Evolutionary conservation across 2,329 filamentous ascomycete genomes (phyloP), one percentile per base, ranked within the genome.

Genomic region (Sordariomycetes sp.): DNA sequence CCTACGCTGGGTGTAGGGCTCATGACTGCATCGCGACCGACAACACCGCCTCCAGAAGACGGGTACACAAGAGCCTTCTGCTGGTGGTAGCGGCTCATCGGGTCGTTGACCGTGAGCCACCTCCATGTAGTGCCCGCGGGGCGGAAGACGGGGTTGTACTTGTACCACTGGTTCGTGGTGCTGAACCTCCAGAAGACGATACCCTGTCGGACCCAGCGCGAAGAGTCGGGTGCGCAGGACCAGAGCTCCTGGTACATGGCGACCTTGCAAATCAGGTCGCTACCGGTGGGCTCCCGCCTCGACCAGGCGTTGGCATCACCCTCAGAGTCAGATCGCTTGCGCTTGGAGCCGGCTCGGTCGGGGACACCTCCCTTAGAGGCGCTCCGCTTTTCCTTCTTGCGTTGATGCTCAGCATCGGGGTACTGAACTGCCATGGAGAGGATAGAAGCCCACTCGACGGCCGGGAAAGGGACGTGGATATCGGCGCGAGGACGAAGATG

Each of bases 171-270:
- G 64, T 72, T 55, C 54, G 65, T 61, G 9, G 59, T 61, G 49
- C 61, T 62, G 51, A 81, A 81, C 3, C 73, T 74, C 76, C 76
- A 81, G 24, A 80, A 63, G 35, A 81, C 63, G 37, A 79, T 68
- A 21, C 64, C 68, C 32, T 75, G 70, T n/a, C 73, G 68, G 8
- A 61, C 66, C 70, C 73, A 79, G 44, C 59, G 52, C 30, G 49
- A 50, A 12, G 55, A 58, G 37, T 64, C 61, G 6, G 66, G 66
- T 4, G 70, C 54, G 41, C 58, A 58, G 4, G 72, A 79, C 66
- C 70, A 78, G 23, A 80, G 64, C 58, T 80, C 76, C 50, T 81
- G 76, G 50, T 77, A 75, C 75, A 80, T 80, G 49, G 72, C 72
- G 30, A 79, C 73, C 50, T 70, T 69, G 42, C 68, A 63, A 33